Evolutionary conservation across 345 rosid species (phyloP).

Genomic region (Dipteronia sinensis): DNA sequence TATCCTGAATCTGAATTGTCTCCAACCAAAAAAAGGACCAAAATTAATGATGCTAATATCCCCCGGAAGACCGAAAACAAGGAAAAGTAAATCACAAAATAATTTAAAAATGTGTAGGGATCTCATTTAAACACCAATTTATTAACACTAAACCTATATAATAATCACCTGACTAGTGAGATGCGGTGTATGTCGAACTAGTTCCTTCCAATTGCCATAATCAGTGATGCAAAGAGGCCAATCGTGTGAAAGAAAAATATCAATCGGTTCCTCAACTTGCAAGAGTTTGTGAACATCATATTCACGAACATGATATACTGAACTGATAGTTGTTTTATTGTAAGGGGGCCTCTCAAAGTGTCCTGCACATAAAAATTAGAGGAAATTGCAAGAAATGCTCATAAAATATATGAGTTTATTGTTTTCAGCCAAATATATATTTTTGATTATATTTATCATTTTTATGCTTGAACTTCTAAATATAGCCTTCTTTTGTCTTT

Average conservation of each 20-base stretch:
- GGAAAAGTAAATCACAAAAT: neutral
- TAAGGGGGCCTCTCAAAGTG: slow-evolving; percentile 91
- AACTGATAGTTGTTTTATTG: slow-evolving; percentile 59
- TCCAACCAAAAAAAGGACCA: neutral
- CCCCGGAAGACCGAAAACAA: neutral
- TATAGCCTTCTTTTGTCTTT: too few species aligned
- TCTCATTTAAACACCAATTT: neutral
- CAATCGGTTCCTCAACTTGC: slow-evolving; percentile 78
- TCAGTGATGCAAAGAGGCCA: slow-evolving; percentile 95
- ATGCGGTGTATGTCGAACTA: slow-evolving; percentile 52
- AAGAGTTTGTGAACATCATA: slow-evolving; percentile 86
- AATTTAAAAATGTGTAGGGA: neutral
- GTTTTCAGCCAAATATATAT: too few species aligned
- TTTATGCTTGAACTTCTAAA: too few species aligned
- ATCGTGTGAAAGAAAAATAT: slow-evolving; percentile 92
- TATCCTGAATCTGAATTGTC: slow-evolving; percentile 49
- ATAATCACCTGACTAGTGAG: slow-evolving; percentile 65
- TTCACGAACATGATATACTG: slow-evolving; percentile 88
- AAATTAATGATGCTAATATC: neutral
- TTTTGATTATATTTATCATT: too few species aligned
- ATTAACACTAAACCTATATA: neutral
- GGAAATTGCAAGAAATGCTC: too few species aligned
- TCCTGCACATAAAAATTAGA: slow-evolving; percentile 55
- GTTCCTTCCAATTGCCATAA: slow-evolving; percentile 66
- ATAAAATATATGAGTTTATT: too few species aligned